These are phyloP conservation scores for Aspergillus melleus DNA, from an alignment of 2,329 filamentous ascomycete genomes.

Conservation along the genomic window DNA sequence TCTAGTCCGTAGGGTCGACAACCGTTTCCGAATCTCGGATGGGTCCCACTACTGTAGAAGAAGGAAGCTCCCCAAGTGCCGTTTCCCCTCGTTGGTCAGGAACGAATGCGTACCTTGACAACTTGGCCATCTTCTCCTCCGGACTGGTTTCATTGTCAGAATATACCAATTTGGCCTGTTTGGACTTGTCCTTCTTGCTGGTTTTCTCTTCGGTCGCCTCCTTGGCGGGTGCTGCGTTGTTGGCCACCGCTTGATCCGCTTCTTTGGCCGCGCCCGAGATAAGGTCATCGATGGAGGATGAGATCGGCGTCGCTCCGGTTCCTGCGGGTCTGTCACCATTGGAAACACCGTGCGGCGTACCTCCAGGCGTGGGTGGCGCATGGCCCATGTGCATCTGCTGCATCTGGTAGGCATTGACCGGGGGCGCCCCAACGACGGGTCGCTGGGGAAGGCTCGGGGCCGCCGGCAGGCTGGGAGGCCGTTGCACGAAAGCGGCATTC, in stretches of 20 bases:
- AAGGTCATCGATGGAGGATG: slow-evolving; percentile 53
- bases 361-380: slow-evolving; percentile 31
- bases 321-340: slow-evolving; percentile 30
- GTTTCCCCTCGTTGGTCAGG: slow-evolving; percentile 46
- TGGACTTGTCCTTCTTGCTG: slow-evolving; percentile 66
- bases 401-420: slow-evolving; percentile 55
- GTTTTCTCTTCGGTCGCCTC: slow-evolving; percentile 60
- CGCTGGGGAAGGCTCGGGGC: slow-evolving; percentile 61
- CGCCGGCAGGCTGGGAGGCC: slow-evolving; percentile 56
- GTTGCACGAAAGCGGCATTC: slow-evolving; percentile 41
- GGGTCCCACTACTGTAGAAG: slow-evolving; percentile 33
- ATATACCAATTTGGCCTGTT: slow-evolving; percentile 72
- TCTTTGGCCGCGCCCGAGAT: slow-evolving; percentile 51
- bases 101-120: slow-evolving; percentile 73
- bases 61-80: slow-evolving; percentile 35
- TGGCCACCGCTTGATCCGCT: slow-evolving; percentile 41
- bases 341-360: slow-evolving; percentile 23
- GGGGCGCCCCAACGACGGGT: slow-evolving; percentile 57
- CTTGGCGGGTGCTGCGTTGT: slow-evolving; percentile 34
- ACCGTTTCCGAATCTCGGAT: slow-evolving; percentile 37
- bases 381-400: slow-evolving; percentile 59
- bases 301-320: slow-evolving; percentile 25
- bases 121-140: slow-evolving; percentile 82
- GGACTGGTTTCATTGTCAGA: slow-evolving; percentile 76
- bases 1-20: slow-evolving; percentile 34